Conservation (phyloP, 2,329 filamentous ascomycete genomes). For the Ophioceras dolichostomum region DNA sequence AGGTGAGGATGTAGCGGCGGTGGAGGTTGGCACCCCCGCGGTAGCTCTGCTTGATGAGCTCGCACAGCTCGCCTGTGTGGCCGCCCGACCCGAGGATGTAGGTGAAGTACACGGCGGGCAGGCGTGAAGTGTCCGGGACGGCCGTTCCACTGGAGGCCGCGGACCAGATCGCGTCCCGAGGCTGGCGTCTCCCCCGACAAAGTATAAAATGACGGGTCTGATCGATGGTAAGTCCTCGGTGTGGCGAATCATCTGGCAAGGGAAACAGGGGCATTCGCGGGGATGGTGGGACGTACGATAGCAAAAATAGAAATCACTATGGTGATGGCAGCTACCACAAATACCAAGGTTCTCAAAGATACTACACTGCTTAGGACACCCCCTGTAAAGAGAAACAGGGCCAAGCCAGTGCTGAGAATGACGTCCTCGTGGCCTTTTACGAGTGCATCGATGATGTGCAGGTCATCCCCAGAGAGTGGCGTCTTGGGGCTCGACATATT, state of each 20-base stretch:
- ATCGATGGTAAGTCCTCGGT: background rate
- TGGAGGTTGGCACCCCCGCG: constrained; percentile 40
- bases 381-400: too few relatives aligned
- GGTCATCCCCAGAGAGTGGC: background rate
- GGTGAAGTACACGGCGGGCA: constrained; percentile 43
- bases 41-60: constrained; percentile 57
- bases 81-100: constrained; percentile 86
- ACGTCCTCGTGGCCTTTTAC: too few relatives aligned
- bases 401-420: too few relatives aligned
- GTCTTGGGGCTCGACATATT: too few relatives aligned
- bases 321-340: background rate
- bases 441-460: constrained; percentile 3
- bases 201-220: constrained; percentile 6
- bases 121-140: constrained; percentile 6
- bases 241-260: background rate
- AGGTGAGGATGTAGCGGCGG: constrained; percentile 71
- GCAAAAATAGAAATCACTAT: background rate
- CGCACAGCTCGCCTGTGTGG: constrained; percentile 90
- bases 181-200: background rate
- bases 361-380: too few relatives aligned
- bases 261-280: background rate
- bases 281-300: background rate
- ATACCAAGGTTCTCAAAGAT: too few relatives aligned
- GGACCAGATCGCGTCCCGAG: constrained; percentile 5
- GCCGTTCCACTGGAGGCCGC: constrained; percentile 2